These are phyloP conservation scores for Cyclotella cryptica DNA, from an alignment of 108 stramenopile species.

Conservation along the genomic window DNA sequence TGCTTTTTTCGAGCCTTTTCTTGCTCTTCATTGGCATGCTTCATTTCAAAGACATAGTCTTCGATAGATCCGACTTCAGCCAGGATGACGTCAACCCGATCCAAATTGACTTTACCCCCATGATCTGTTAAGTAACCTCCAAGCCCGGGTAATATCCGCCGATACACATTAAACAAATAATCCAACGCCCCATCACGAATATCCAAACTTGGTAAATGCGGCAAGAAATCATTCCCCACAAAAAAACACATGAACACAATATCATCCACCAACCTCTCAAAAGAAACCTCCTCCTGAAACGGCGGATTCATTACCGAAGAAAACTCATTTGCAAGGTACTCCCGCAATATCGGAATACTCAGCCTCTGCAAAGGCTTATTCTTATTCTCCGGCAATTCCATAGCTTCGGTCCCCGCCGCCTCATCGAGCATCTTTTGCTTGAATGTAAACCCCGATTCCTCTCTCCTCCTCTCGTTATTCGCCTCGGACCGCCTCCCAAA, in stretches of 20 bases:
- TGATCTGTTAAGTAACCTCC: slow-evolving; percentile 95
- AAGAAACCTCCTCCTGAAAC: slow-evolving; percentile 67
- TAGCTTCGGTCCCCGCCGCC: slow-evolving; percentile 72
- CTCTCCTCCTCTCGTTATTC: slow-evolving; percentile 66
- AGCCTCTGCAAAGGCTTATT: slow-evolving; percentile 82
- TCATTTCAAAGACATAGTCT: slow-evolving; percentile 95
- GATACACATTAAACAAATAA: slow-evolving; percentile 90
- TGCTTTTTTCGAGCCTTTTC: slow-evolving; percentile 66
- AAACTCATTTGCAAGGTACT: slow-evolving; percentile 95
- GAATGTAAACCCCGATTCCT: slow-evolving; percentile 74
- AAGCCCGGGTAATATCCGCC: slow-evolving; percentile 86
- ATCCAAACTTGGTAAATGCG: slow-evolving; percentile 95
- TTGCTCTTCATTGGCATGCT: slow-evolving; percentile 84
- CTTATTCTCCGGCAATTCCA: slow-evolving; percentile 80
- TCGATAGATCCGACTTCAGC: slow-evolving; percentile 95
- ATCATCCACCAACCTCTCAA: slow-evolving; percentile 97
- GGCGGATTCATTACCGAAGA: slow-evolving; percentile 63
- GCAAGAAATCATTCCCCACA: slow-evolving; percentile 95
- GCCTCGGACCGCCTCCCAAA: slow-evolving; percentile 85
- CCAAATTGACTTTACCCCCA: slow-evolving; percentile 94
- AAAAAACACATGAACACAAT: slow-evolving; percentile 99
- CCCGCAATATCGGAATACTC: slow-evolving; percentile 92
- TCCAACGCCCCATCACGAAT: slow-evolving; percentile 96
- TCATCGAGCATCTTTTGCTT: slow-evolving; percentile 81
- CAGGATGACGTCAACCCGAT: slow-evolving; percentile 92